Evolutionary conservation across 345 rosid genomes (phyloP).

Genomic region (Eucalyptus brandiana): DNA sequence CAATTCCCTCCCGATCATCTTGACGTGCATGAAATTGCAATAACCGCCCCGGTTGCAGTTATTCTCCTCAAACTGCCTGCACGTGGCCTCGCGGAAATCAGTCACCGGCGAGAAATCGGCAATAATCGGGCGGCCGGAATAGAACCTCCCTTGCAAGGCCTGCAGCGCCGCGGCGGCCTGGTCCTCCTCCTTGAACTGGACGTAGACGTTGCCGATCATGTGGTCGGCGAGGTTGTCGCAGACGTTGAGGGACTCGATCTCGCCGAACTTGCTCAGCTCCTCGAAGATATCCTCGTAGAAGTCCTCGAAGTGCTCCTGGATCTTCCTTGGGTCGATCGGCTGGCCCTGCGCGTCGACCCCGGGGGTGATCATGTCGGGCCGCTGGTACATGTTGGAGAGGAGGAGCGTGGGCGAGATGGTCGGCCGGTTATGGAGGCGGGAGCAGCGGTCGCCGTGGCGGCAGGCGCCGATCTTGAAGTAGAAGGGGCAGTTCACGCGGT

Average conservation of each 20-base stretch:
- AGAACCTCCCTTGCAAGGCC: constrained; percentile 69
- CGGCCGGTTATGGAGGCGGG: constrained; percentile 78
- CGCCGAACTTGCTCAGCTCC: constrained; percentile 84
- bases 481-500: constrained; percentile 80
- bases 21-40: constrained; percentile 90
- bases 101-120: constrained; percentile 95
- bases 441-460: constrained; percentile 93
- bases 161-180: constrained; percentile 80
- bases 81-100: constrained; percentile 84
- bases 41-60: constrained; percentile 86
- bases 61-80: constrained; percentile 79
- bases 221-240: constrained; percentile 92
- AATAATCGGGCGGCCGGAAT: constrained; percentile 84
- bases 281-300: constrained; percentile 86
- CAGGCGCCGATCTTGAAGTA: constrained; percentile 89
- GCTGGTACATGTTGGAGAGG: constrained; percentile 75
- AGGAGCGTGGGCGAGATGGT: constrained; percentile 72
- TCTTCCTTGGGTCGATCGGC: constrained; percentile 58
- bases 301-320: constrained; percentile 70
- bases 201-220: constrained; percentile 89
- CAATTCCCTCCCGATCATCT: constrained; percentile 70
- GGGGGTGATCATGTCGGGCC: constrained; percentile 93
- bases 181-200: constrained; percentile 83
- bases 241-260: constrained; percentile 74
- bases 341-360: constrained; percentile 57